A percentile compares a stretch with the other conserved stretches of the same genome.
These are phyloP conservation scores for Avena atlantica DNA, from an alignment of 176 grass and related monocot genomes.

Conservation along the genomic window DNA sequence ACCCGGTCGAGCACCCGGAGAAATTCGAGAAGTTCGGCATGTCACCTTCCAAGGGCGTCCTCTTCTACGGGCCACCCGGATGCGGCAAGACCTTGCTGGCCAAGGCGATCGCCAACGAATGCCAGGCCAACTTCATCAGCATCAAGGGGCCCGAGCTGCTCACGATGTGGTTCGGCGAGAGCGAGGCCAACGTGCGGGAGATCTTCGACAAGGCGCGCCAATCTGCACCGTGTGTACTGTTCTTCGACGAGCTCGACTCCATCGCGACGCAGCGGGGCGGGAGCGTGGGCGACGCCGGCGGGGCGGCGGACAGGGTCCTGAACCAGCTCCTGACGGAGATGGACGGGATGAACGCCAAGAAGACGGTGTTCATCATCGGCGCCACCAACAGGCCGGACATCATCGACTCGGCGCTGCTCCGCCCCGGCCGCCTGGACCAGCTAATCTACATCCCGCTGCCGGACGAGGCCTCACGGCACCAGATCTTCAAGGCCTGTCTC, in stretches of 20 bases:
- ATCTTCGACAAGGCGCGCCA: conserved; percentile 71
- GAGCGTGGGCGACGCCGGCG: too few relatives aligned
- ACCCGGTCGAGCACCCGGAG: too few relatives aligned
- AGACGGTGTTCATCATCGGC: too few relatives aligned
- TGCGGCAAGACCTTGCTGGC: conserved; percentile 73
- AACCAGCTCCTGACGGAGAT: too few relatives aligned
- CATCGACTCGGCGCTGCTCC: too few relatives aligned
- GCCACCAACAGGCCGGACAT: too few relatives aligned
- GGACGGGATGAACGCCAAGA: too few relatives aligned
- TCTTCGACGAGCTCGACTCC: conserved; percentile 79
- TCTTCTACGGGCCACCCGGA: conserved; percentile 35
- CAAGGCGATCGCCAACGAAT: conserved; percentile 74
- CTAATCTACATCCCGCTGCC: too few relatives aligned
- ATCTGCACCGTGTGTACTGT: conserved; percentile 64
- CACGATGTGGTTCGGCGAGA: conserved; percentile 81
- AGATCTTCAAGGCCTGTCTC: conserved; percentile 65
- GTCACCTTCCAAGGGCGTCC: conserved; percentile 48
- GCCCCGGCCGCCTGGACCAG: too few relatives aligned
- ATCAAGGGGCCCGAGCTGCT: conserved; percentile 25
- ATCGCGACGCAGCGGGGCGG: conserved; percentile 37
- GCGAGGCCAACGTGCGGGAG: conserved; percentile 66
- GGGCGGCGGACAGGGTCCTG: too few relatives aligned
- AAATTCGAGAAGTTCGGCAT: too few relatives aligned
- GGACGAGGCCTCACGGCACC: conserved; percentile 56
- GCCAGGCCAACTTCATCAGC: conserved; percentile 31